Conservation (phyloP, 441 rosid species). For the Euphorbia celastroides region DNA sequence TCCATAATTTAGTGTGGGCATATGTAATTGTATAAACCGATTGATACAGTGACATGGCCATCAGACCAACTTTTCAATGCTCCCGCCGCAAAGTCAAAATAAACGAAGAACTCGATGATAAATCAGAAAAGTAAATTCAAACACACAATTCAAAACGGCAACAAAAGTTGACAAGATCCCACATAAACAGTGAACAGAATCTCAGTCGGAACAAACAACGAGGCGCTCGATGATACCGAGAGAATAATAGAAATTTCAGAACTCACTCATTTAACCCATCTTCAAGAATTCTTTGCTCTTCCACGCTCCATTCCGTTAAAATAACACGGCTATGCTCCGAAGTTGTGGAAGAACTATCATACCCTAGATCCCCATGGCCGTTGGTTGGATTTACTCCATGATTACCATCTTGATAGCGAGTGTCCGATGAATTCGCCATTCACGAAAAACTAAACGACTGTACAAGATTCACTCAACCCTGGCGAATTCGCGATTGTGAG, state of each 20-base stretch:
- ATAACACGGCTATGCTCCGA: conserved; percentile 56
- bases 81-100: neutral
- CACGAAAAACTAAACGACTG: neutral
- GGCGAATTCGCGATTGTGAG: neutral
- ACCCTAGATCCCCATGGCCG: conserved; percentile 28
- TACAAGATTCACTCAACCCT: neutral
- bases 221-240: neutral
- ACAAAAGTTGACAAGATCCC: neutral
- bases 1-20: too few relatives aligned
- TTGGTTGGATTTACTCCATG: conserved; percentile 27
- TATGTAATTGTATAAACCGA: too few relatives aligned
- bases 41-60: too few relatives aligned
- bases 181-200: neutral
- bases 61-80: neutral
- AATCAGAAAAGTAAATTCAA: neutral
- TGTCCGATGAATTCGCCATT: conserved; percentile 54
- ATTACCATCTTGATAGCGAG: conserved; percentile 34
- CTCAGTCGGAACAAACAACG: conserved; percentile 2
- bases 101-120: neutral
- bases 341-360: conserved; percentile 24
- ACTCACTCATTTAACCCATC: conserved; percentile 43
- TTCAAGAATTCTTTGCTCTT: conserved; percentile 56
- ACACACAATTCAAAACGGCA: conserved; percentile 1
- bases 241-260: neutral
- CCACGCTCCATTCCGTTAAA: conserved; percentile 46